These are phyloP conservation scores for Thielaviopsis populi DNA, from an alignment of 2,329 filamentous ascomycete genomes.

Conservation along the genomic window DNA sequence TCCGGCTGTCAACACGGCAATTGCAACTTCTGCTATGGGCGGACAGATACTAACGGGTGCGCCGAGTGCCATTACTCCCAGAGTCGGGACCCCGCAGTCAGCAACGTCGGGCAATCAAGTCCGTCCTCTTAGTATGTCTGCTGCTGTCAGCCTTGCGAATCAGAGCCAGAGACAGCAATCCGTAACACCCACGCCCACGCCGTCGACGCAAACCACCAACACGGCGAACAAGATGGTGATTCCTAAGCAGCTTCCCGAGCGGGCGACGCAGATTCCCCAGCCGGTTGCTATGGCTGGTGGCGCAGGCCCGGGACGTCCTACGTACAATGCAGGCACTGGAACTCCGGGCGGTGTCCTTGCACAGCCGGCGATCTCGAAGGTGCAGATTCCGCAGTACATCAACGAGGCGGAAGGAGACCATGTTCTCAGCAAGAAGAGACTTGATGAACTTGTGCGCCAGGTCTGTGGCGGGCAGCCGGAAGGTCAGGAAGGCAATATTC, in stretches of 20 bases:
- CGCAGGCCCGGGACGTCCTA: conserved; percentile 56
- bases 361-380: conserved; percentile 69
- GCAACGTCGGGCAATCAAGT: conserved; percentile 25
- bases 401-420: conserved; percentile 86
- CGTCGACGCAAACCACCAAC: conserved; percentile 30
- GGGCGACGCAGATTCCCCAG: conserved; percentile 52
- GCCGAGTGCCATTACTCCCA: conserved; percentile 33
- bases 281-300: conserved; percentile 57
- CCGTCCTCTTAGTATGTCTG: conserved; percentile 34
- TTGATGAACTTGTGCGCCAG: conserved; percentile 87
- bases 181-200: conserved; percentile 21
- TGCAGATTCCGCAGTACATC: conserved; percentile 68
- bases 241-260: conserved; percentile 58
- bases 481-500: conserved; percentile 55
- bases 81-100: conserved; percentile 36
- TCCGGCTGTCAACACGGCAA: conserved; percentile 35
- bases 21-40: conserved; percentile 26
- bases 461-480: conserved; percentile 70
- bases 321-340: conserved; percentile 62
- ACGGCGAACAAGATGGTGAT: conserved; percentile 57
- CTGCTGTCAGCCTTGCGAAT: conserved; percentile 35
- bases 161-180: conserved; percentile 24
- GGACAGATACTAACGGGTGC: conserved; percentile 31
- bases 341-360: conserved; percentile 69
- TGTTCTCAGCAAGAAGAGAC: conserved; percentile 92